Conservation (phyloP, 2,329 filamentous ascomycete species). For the Stylonectria norvegica region DNA sequence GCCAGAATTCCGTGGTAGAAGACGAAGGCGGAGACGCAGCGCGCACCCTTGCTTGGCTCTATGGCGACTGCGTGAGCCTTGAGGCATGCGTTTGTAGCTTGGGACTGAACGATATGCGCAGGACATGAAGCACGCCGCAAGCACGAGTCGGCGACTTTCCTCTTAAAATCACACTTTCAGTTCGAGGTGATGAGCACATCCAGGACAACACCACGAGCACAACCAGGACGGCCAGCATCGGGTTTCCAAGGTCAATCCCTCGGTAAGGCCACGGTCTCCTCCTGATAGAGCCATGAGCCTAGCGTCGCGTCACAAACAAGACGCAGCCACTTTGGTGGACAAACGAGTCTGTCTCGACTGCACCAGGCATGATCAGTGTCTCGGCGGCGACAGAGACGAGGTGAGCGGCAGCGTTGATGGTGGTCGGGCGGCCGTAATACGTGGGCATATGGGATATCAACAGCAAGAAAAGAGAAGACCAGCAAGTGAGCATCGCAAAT, state of each 20-base stretch:
- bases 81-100: too few relatives aligned
- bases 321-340: neutral
- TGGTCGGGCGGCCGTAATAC: too few relatives aligned
- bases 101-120: slow-evolving; percentile 6
- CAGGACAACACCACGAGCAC: neutral
- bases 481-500: too few relatives aligned
- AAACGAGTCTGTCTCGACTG: neutral
- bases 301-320: slow-evolving; percentile 2
- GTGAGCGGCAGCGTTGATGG: too few relatives aligned
- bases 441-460: too few relatives aligned
- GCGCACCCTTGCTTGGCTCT: too few relatives aligned
- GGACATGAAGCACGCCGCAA: slow-evolving; percentile 10
- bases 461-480: too few relatives aligned
- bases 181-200: slow-evolving; percentile 1
- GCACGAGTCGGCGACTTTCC: slow-evolving; percentile 2
- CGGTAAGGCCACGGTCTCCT: neutral
- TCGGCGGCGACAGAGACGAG: too few relatives aligned
- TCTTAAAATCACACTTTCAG: slow-evolving; percentile 1
- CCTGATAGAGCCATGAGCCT: neutral
- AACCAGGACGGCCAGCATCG: neutral
- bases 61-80: too few relatives aligned
- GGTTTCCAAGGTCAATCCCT: neutral
- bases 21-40: too few relatives aligned
- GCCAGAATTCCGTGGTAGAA: too few relatives aligned
- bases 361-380: neutral